Conservation (phyloP, 768 basidiomycete genomes). For the Trametes maxima region DNA sequence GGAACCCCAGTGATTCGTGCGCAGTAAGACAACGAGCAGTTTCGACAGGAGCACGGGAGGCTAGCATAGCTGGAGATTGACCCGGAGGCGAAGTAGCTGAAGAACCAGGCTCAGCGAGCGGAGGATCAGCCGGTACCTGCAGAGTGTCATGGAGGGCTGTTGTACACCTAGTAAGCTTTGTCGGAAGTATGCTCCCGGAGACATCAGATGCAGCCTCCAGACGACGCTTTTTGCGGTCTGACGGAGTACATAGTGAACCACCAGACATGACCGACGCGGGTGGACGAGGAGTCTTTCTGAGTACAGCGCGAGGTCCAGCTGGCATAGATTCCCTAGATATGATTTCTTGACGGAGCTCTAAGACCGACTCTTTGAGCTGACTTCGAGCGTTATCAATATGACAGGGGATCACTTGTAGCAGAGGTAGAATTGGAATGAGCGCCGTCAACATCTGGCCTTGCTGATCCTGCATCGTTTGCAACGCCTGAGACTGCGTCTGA, state of each 20-base stretch:
- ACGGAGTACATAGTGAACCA: neutral
- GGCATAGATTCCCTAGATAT: neutral
- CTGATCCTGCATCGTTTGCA: constrained; percentile 65
- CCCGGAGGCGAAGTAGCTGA: no score
- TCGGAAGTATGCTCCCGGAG: no score
- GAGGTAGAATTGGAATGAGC: constrained; percentile 60
- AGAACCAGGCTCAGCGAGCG: no score
- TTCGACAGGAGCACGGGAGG: no score
- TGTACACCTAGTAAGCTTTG: neutral
- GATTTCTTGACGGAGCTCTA: constrained; percentile 1
- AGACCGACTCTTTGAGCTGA: constrained; percentile 29
- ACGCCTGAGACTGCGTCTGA: constrained; percentile 48
- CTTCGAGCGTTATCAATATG: constrained; percentile 48
- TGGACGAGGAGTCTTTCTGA: neutral
- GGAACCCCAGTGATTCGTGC: no score
- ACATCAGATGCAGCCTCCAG: neutral
- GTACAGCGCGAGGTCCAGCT: no score
- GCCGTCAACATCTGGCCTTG: constrained; percentile 57
- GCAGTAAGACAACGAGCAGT: no score
- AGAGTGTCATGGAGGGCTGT: neutral
- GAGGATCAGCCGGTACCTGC: constrained; percentile 6
- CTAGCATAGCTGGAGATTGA: no score
- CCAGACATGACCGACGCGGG: neutral
- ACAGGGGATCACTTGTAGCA: constrained; percentile 58
- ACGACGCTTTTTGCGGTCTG: constrained; percentile 12